A percentile compares a stretch with the other conserved stretches of the same genome.
Conservation (phyloP, 345 rosid genomes). For the Salix viminalis region DNA sequence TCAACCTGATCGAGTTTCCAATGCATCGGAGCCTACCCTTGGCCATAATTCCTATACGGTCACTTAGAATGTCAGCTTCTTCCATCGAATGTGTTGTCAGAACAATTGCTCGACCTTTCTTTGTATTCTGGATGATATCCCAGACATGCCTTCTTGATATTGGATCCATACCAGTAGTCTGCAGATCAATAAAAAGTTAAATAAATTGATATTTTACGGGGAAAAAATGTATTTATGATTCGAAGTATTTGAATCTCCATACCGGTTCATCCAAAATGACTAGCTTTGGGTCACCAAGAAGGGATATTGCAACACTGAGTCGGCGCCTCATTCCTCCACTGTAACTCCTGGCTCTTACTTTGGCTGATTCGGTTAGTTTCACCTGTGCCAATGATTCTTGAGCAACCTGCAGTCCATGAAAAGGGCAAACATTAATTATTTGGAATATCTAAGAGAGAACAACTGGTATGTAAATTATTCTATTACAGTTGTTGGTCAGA, state of each 20-base stretch:
- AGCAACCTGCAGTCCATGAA: conserved; percentile 38
- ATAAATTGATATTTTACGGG: not conserved
- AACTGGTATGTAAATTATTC: not conserved
- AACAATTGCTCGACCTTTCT: conserved; percentile 79
- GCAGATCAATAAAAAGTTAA: conserved; percentile 11
- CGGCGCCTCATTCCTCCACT: conserved; percentile 98
- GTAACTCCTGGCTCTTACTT: conserved; percentile 78
- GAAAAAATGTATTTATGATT: not conserved
- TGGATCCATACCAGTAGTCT: conserved; percentile 98
- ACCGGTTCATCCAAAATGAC: conserved; percentile 90
- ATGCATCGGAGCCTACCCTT: conserved; percentile 89
- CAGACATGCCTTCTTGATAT: conserved; percentile 89
- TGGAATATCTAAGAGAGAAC: not conserved
- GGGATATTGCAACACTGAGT: conserved; percentile 86
- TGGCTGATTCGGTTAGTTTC: conserved; percentile 57
- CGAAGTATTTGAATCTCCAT: conserved; percentile 8
- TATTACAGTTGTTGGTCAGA: not conserved
- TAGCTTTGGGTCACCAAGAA: conserved; percentile 78
- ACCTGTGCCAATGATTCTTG: conserved; percentile 69
- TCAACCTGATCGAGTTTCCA: conserved; percentile 84
- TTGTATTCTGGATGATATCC: conserved; percentile 82
- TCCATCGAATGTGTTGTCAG: conserved; percentile 95
- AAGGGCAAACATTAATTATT: not conserved
- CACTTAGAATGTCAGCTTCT: conserved; percentile 88
- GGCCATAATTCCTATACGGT: conserved; percentile 90